A percentile compares a stretch with the other conserved stretches of the same genome.
Conservation (phyloP, 1,139 yeast species). For the Taiozyma sp. region DNA sequence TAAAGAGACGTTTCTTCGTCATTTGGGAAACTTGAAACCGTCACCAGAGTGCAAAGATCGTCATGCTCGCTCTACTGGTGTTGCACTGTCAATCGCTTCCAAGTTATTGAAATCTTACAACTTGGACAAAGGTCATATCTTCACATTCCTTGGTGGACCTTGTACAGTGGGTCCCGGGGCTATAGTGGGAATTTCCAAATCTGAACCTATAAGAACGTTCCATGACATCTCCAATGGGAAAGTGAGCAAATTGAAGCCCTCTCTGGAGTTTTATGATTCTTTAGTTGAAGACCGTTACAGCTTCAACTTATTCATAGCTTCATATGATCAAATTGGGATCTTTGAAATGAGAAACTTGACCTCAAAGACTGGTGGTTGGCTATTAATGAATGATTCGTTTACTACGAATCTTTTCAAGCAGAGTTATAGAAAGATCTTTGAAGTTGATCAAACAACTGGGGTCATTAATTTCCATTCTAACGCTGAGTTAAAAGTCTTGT, state of each 20-base stretch:
- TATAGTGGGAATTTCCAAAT: constrained; percentile 51
- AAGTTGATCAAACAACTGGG: constrained; percentile 45
- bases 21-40: background rate
- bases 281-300: constrained; percentile 36
- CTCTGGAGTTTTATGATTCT: constrained; percentile 48
- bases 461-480: constrained; percentile 50
- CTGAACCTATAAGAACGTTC: constrained; percentile 62
- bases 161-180: constrained; percentile 61
- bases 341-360: constrained; percentile 60
- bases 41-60: constrained; percentile 1
- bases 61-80: constrained; percentile 50
- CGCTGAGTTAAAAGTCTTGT: constrained; percentile 50
- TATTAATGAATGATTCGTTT: constrained; percentile 58
- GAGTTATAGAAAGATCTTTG: constrained; percentile 48
- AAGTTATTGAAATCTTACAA: constrained; percentile 16
- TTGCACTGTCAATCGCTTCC: constrained; percentile 53
- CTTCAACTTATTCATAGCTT: constrained; percentile 57
- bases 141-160: constrained; percentile 59
- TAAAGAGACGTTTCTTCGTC: background rate
- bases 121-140: constrained; percentile 43
- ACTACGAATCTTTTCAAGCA: constrained; percentile 60
- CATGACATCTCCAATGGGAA: constrained; percentile 52
- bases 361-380: constrained; percentile 56
- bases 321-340: constrained; percentile 65
- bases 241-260: constrained; percentile 53